Conservation (phyloP, 495 filamentous ascomycete genomes). For the Hypoxylon subgilvum region DNA sequence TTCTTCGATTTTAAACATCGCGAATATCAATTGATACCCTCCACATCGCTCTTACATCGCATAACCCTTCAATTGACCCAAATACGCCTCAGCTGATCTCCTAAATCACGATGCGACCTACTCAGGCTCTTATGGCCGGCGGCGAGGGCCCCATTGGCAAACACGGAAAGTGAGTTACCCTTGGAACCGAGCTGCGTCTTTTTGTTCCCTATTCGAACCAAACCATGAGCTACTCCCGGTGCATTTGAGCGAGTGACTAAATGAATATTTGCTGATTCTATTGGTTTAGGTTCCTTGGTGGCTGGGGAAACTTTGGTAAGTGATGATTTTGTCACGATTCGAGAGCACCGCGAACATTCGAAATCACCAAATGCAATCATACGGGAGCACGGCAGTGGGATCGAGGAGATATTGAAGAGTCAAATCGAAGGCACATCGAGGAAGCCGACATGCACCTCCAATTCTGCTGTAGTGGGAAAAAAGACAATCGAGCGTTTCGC, state of each 20-base stretch:
- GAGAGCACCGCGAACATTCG: not conserved
- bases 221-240: not conserved
- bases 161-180: conserved; percentile 72
- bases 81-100: too few relatives aligned
- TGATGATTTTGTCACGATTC: conserved; percentile 29
- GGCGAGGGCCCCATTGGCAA: conserved; percentile 64
- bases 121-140: conserved; percentile 56
- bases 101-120: conserved; percentile 67
- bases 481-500: conserved; percentile 6
- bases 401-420: not conserved
- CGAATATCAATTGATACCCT: conserved; percentile 34
- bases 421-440: not conserved
- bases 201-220: conserved; percentile 15
- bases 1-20: conserved; percentile 40
- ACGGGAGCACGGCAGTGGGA: not conserved
- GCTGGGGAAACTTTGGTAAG: conserved; percentile 87
- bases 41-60: conserved; percentile 39
- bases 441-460: not conserved
- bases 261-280: conserved; percentile 36
- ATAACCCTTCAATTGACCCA: conserved; percentile 31
- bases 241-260: not conserved
- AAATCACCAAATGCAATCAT: not conserved
- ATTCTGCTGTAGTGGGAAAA: not conserved
- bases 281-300: conserved; percentile 76
- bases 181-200: conserved; percentile 30